phyloP scores from a whole-genome alignment of 2,329 filamentous ascomycete genomes.

The Pseudocercospora vitis region DNA sequence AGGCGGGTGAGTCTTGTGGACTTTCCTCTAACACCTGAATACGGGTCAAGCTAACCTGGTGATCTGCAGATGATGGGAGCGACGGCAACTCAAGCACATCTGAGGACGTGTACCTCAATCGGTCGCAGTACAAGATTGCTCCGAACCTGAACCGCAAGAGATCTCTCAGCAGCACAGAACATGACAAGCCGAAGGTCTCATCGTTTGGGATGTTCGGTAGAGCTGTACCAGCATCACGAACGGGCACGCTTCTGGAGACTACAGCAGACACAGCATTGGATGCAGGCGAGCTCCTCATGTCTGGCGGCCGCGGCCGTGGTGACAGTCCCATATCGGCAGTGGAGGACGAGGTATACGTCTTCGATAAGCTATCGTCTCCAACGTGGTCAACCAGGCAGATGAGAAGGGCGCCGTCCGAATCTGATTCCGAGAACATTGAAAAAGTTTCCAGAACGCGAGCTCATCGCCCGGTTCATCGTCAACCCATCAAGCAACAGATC shows the following conservation, averaged over 20 bases:
- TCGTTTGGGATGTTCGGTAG: conserved; percentile 18
- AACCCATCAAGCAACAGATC: conserved; percentile 13
- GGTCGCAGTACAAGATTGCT: conserved; percentile 13
- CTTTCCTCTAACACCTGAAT: background rate
- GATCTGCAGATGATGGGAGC: background rate
- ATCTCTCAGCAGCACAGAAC: conserved; percentile 10
- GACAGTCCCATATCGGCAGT: background rate
- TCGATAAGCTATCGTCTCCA: background rate
- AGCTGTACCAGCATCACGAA: background rate
- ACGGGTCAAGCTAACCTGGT: background rate
- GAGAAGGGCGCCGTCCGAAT: background rate
- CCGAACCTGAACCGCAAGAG: conserved; percentile 21
- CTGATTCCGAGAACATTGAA: background rate
- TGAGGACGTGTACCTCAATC: background rate
- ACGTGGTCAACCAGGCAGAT: background rate
- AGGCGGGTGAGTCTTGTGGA: background rate
- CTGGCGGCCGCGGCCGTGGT: background rate
- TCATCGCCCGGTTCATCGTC: conserved; percentile 11
- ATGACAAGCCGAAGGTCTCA: conserved; percentile 22
- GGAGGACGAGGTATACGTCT: background rate
- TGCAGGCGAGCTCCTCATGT: background rate
- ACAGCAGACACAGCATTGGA: background rate
- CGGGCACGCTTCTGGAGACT: background rate
- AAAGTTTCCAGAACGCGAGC: background rate
- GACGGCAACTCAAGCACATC: conserved; percentile 1